Conservation (phyloP, 768 basidiomycete species). For the Mycena crocata region DNA sequence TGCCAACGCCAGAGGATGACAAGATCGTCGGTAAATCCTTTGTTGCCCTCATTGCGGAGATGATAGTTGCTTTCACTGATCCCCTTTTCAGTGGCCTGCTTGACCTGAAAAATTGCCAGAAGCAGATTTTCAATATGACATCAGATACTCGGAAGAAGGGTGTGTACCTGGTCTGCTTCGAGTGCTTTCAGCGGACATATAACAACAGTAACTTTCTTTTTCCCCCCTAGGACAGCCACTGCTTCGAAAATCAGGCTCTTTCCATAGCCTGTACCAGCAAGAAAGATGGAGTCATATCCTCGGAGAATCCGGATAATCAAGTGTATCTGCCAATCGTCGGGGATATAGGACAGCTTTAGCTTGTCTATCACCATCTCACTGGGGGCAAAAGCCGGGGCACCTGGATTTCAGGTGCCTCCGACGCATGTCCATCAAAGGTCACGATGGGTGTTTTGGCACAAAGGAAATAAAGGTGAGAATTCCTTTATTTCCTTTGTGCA, state of each 20-base stretch:
- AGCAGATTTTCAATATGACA: not conserved
- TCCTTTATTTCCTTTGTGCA: too few species aligned
- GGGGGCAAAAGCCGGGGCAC: not conserved
- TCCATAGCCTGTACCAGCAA: too few species aligned
- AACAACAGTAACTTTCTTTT: slow-evolving; percentile 25
- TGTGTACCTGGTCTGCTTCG: slow-evolving; percentile 42
- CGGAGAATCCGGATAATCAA: too few species aligned
- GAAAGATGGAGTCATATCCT: too few species aligned
- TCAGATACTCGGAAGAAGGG: not conserved
- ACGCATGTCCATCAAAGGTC: too few species aligned
- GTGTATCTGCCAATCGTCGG: too few species aligned
- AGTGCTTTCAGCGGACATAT: slow-evolving; percentile 44
- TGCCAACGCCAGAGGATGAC: slow-evolving; percentile 31
- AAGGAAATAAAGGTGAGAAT: too few species aligned
- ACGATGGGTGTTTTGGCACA: too few species aligned
- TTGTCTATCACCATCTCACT: not conserved
- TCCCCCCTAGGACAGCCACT: too few species aligned
- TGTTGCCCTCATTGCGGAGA: slow-evolving; percentile 12
- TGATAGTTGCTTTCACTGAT: slow-evolving; percentile 21
- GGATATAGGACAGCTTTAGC: slow-evolving; percentile 17
- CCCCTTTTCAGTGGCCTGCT: slow-evolving; percentile 7
- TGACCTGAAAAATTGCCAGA: not conserved
- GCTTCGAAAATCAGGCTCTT: not conserved
- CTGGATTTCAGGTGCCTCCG: too few species aligned
- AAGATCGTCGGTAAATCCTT: slow-evolving; percentile 19